Conservation (phyloP, 179 eudicot genomes). For the Camellia oleifera region DNA sequence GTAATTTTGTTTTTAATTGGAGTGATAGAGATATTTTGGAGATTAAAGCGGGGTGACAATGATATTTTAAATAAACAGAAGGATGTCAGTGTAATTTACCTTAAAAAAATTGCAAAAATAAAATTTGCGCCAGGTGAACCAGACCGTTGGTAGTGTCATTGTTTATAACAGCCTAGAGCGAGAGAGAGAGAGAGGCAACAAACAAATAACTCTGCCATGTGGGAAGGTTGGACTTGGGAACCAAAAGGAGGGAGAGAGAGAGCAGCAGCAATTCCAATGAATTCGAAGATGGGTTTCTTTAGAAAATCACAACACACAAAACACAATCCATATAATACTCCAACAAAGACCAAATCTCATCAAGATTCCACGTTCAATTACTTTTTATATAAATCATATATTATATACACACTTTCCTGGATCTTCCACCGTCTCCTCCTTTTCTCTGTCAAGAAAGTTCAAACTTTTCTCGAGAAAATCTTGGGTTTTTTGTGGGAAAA, state of each 20-base stretch:
- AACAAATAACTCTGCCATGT: not conserved
- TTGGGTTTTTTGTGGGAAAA: not conserved
- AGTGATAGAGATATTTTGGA: too few relatives aligned
- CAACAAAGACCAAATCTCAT: not conserved
- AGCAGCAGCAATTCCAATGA: conserved; percentile 10
- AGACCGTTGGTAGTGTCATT: too few relatives aligned
- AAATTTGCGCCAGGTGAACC: too few relatives aligned
- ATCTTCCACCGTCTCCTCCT: conserved; percentile 14
- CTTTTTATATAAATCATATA: too few relatives aligned
- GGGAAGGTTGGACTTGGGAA: conserved; percentile 12
- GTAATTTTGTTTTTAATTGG: too few relatives aligned
- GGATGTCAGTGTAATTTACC: too few relatives aligned
- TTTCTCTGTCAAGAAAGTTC: not conserved
- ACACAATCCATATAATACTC: not conserved
- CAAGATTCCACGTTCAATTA: not conserved
- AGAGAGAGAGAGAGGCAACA: not conserved
- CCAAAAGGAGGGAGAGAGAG: not conserved
- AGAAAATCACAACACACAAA: not conserved
- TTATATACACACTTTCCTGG: conserved; percentile 16
- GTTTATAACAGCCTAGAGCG: too few relatives aligned
- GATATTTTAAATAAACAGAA: too few relatives aligned
- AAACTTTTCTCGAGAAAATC: not conserved
- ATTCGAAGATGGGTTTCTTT: not conserved
- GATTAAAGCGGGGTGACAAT: too few relatives aligned
- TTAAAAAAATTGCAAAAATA: too few relatives aligned